Percentiles rank a stretch among this genome's conserved stretches.
phyloP scores from a whole-genome alignment of 495 filamentous ascomycete species.

The Bathelium albidoporum region DNA sequence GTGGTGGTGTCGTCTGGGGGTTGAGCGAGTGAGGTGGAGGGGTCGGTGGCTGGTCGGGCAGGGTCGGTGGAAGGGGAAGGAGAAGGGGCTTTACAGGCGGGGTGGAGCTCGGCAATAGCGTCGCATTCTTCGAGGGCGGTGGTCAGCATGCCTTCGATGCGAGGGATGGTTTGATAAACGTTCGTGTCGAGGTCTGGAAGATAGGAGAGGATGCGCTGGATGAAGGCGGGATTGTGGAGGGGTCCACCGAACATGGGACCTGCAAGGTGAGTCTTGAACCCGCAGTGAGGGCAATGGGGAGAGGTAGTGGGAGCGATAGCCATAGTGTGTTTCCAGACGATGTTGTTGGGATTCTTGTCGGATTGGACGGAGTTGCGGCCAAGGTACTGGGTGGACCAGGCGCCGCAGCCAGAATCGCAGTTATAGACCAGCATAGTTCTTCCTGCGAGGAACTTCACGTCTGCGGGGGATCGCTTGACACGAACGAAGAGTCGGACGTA shows the following conservation, averaged over 20 bases:
- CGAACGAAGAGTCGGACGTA: constrained; percentile 88
- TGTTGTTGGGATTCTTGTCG: constrained; percentile 58
- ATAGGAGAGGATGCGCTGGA: constrained; percentile 60
- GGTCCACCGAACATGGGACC: constrained; percentile 94
- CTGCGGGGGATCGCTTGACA: constrained; percentile 60
- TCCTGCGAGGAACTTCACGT: constrained; percentile 79
- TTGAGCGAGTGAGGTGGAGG: constrained; percentile 8
- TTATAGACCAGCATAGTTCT: constrained; percentile 90
- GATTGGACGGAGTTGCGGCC: constrained; percentile 50
- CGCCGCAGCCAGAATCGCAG: constrained; percentile 81
- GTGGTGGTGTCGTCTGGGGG: constrained; percentile 9
- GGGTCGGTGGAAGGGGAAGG: too few relatives aligned
- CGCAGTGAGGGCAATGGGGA: constrained; percentile 68
- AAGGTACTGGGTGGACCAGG: constrained; percentile 70
- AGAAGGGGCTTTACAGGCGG: too few relatives aligned
- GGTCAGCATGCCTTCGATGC: constrained; percentile 85
- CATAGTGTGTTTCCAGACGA: constrained; percentile 65
- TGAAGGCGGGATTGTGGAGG: constrained; percentile 71
- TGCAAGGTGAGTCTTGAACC: constrained; percentile 65
- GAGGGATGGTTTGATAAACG: constrained; percentile 63
- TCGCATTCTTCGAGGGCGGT: constrained; percentile 68
- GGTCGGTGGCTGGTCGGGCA: not conserved
- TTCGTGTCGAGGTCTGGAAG: constrained; percentile 50
- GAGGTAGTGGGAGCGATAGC: constrained; percentile 55
- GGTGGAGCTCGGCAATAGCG: constrained; percentile 16